Conservation (phyloP, 2,329 filamentous ascomycete species). For the Dactylonectria estremocensis region DNA sequence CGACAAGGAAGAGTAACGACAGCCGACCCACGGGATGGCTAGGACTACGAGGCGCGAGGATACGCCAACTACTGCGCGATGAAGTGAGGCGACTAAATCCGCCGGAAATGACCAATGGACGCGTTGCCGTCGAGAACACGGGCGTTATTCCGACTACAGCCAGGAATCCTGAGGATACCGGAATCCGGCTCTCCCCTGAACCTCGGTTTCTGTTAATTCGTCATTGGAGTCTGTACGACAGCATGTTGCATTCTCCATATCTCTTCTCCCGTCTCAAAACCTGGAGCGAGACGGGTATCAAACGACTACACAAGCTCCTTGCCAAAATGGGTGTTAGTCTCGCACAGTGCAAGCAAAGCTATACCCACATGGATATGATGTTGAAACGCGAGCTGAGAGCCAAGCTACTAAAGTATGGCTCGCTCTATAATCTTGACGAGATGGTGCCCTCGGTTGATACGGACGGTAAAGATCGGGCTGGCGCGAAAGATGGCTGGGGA, state of each 20-base stretch:
- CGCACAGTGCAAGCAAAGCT: constrained; percentile 94
- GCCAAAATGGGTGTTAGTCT: constrained; percentile 98
- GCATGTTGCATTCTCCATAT: constrained; percentile 97
- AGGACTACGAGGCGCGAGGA: constrained; percentile 84
- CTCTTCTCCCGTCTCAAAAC: constrained; percentile 92
- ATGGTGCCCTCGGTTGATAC: constrained; percentile 86
- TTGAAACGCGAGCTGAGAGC: constrained; percentile 89
- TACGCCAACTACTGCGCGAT: constrained; percentile 89
- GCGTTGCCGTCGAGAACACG: constrained; percentile 74
- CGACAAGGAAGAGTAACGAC: constrained; percentile 68
- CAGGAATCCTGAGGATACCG: constrained; percentile 89
- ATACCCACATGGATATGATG: constrained; percentile 99
- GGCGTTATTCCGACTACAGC: constrained; percentile 93
- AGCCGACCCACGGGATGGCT: constrained; percentile 80
- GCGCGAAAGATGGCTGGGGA: constrained; percentile 92
- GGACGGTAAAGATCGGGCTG: constrained; percentile 77
- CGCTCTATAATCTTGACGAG: constrained; percentile 93
- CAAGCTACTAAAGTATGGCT: constrained; percentile 91
- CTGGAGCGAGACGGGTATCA: constrained; percentile 92
- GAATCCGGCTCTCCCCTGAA: constrained; percentile 93
- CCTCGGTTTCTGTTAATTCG: constrained; percentile 92
- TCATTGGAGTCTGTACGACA: constrained; percentile 98
- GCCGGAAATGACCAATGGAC: constrained; percentile 75
- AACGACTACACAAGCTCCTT: constrained; percentile 91
- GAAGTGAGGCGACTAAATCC: constrained; percentile 96